These are phyloP conservation scores for Antitrichia curtipendula DNA, from an alignment of 225 moss, liverwort and hornwort genomes.

Conservation along the genomic window DNA sequence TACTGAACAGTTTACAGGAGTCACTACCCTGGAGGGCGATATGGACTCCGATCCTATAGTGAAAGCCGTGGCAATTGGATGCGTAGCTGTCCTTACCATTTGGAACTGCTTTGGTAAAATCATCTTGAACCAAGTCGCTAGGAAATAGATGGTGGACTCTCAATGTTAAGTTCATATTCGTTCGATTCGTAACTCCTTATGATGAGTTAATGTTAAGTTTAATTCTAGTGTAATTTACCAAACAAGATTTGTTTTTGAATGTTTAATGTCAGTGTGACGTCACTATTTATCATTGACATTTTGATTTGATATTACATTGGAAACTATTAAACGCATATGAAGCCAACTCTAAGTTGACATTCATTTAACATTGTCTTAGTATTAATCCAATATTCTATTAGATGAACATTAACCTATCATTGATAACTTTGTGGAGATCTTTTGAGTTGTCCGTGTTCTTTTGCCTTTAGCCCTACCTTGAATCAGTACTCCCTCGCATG, in stretches of 20 bases:
- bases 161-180: not conserved
- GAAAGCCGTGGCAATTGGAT: constrained; percentile 49
- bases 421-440: not conserved
- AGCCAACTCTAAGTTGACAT: not conserved
- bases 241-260: not conserved
- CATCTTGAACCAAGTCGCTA: not conserved
- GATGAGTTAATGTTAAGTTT: not conserved
- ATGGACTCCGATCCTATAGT: constrained; percentile 32
- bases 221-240: not conserved
- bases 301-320: not conserved
- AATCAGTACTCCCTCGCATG: not conserved
- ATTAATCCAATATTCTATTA: not conserved
- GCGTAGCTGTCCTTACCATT: constrained; percentile 35
- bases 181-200: not conserved
- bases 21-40: constrained; percentile 11
- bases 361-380: not conserved
- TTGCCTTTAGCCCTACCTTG: not conserved
- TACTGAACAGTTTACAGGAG: constrained; percentile 29
- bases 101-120: constrained; percentile 61
- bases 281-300: not conserved
- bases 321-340: not conserved
- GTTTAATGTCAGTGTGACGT: not conserved
- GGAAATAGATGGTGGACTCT: not conserved
- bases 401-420: not conserved
- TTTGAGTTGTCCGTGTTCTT: not conserved